These are phyloP conservation scores for Alloteropsis angusta DNA, from an alignment of 202 grass and related monocot species.

Conservation along the genomic window DNA sequence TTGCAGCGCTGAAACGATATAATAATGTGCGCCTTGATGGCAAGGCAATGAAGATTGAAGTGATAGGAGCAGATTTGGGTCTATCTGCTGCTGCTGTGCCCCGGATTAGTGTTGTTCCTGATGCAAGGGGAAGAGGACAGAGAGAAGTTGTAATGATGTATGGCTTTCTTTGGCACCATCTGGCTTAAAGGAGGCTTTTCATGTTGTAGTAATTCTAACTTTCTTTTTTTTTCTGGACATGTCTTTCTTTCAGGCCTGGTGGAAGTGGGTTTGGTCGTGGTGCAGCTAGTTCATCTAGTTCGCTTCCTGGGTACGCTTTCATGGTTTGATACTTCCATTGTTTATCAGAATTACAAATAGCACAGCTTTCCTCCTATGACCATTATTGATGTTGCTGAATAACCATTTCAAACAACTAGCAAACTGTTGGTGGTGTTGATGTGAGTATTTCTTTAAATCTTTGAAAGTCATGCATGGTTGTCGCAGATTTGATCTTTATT, in stretches of 20 bases:
- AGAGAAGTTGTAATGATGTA: slow-evolving; percentile 96
- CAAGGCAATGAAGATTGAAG: slow-evolving; percentile 87
- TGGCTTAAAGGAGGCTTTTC: background rate
- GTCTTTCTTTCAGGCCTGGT: slow-evolving; percentile 40
- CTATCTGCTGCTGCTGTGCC: slow-evolving; percentile 32
- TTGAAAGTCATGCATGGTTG: background rate
- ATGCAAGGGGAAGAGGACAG: slow-evolving; percentile 55
- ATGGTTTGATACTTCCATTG: background rate
- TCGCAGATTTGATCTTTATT: background rate
- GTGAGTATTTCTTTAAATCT: too few species aligned
- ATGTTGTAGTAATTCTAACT: background rate
- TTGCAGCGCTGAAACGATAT: slow-evolving; percentile 78
- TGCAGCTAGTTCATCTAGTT: slow-evolving; percentile 39
- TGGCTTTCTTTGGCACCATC: slow-evolving; percentile 12
- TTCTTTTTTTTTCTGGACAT: slow-evolving; percentile 7
- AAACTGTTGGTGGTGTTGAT: background rate
- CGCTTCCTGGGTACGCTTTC: slow-evolving; percentile 48
- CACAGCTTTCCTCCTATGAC: background rate
- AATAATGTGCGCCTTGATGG: slow-evolving; percentile 96
- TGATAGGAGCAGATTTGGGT: slow-evolving; percentile 69
- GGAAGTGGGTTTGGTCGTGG: slow-evolving; percentile 28
- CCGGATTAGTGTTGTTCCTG: slow-evolving; percentile 55
- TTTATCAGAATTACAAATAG: background rate
- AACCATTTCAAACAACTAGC: background rate
- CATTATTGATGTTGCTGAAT: background rate